A percentile compares a stretch with the other conserved stretches of the same genome.
Evolutionary conservation across 331 rosid genomes (phyloP).

Genomic region (Quercus lobata): DNA sequence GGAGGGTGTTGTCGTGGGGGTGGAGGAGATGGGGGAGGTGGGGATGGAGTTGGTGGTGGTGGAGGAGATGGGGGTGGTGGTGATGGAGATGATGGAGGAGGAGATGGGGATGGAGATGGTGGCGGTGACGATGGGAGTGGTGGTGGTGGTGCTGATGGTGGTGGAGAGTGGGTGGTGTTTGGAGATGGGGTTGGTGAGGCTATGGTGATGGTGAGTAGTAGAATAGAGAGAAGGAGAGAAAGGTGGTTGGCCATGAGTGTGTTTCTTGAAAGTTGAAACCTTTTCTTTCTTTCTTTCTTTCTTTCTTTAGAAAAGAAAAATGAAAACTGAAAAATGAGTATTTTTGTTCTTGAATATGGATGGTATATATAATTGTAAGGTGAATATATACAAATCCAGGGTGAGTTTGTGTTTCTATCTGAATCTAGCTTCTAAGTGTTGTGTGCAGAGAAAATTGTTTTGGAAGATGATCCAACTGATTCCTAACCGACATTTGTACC

Average conservation of each 20-base stretch:
- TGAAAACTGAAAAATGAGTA: not conserved
- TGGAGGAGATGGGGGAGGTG: not conserved
- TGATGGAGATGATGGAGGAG: not conserved
- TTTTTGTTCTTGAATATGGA: not conserved
- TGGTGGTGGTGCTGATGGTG: not conserved
- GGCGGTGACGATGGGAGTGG: not conserved
- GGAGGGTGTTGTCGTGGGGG: not conserved
- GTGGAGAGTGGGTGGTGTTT: not conserved
- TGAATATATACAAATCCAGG: no score
- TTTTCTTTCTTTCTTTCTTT: constrained; percentile 10
- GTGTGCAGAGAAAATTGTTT: no score
- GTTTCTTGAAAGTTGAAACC: no score
- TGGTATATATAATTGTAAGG: not conserved
- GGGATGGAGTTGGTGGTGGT: no score
- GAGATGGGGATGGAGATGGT: not conserved
- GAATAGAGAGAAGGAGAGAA: not conserved
- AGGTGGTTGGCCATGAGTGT: constrained; percentile 10
- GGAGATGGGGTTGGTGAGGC: not conserved
- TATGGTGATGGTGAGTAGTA: not conserved
- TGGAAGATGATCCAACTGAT: no score
- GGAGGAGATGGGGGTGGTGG: not conserved
- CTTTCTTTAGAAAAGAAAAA: not conserved
- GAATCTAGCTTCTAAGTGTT: no score
- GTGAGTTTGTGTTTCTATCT: no score
- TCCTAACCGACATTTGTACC: no score